Evolutionary conservation across 345 rosid genomes (phyloP).

Genomic region (Dipteronia sinensis): DNA sequence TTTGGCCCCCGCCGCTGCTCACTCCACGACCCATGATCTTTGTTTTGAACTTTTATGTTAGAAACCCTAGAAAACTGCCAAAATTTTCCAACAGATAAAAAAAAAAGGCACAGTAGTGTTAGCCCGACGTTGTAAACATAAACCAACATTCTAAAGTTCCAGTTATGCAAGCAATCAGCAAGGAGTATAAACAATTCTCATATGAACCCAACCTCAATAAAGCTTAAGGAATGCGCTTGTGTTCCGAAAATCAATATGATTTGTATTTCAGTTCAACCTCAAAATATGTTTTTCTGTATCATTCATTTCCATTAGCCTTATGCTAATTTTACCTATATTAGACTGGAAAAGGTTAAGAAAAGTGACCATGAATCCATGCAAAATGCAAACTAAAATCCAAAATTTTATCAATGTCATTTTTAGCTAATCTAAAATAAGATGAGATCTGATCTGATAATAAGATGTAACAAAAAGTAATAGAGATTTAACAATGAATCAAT

Average conservation of each 20-base stretch:
- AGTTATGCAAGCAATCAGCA: slow-evolving; percentile 2
- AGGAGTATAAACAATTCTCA: not conserved
- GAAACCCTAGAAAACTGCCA: slow-evolving; percentile 7
- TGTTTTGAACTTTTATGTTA: slow-evolving; percentile 7
- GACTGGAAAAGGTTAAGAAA: not conserved
- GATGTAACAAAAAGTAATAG: not conserved
- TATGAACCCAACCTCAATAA: not conserved
- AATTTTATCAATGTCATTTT: slow-evolving; percentile 1
- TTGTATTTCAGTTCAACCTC: too few species aligned
- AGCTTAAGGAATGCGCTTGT: not conserved
- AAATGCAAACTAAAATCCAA: not conserved
- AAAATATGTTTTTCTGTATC: too few species aligned
- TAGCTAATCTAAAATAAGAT: not conserved
- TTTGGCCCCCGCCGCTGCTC: slow-evolving; percentile 86
- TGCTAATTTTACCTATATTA: not conserved
- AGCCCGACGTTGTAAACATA: not conserved
- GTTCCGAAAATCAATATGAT: too few species aligned
- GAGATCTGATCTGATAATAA: not conserved
- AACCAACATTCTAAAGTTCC: slow-evolving; percentile 1
- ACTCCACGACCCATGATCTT: slow-evolving; percentile 81
- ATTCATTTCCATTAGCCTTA: too few species aligned
- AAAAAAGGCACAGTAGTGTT: not conserved
- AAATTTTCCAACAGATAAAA: not conserved
- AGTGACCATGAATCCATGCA: not conserved
- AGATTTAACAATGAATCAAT: not conserved